These are phyloP conservation scores for Aureoboletus auriporus DNA, from an alignment of 768 basidiomycete species.

Conservation along the genomic window DNA sequence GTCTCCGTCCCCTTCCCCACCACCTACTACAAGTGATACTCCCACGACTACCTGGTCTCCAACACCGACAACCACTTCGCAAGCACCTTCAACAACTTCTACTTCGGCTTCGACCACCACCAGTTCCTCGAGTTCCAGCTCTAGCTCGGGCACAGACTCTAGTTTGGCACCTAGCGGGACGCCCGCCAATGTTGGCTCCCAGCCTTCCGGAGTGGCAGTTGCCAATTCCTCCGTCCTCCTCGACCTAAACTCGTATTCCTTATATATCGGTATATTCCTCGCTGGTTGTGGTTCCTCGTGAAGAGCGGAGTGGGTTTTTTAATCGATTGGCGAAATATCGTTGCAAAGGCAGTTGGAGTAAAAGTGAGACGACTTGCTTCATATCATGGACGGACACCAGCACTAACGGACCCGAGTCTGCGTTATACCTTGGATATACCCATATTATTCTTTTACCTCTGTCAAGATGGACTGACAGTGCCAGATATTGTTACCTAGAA, in stretches of 20 bases:
- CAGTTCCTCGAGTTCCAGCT: conserved; percentile 10
- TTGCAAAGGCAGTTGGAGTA: conserved; percentile 1
- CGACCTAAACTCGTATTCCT: conserved; percentile 13
- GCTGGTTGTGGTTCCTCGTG: conserved; percentile 7
- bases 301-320: conserved; percentile 8
- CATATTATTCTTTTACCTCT: conserved; percentile 18
- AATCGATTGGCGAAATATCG: neutral
- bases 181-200: conserved; percentile 11
- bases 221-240: conserved; percentile 9
- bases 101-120: conserved; percentile 9
- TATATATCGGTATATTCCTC: conserved; percentile 20
- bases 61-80: conserved; percentile 18
- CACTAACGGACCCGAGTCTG: conserved; percentile 17
- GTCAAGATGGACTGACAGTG: conserved; percentile 2
- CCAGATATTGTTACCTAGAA: conserved; percentile 5
- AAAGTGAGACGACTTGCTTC: conserved; percentile 17
- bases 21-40: conserved; percentile 11
- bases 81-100: conserved; percentile 22
- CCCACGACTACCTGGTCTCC: conserved; percentile 21
- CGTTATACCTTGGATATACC: conserved; percentile 22
- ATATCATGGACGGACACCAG: conserved; percentile 17
- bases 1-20: conserved; percentile 11
- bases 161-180: conserved; percentile 20
- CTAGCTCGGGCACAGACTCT: conserved; percentile 4
- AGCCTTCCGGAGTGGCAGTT: conserved; percentile 5